phyloP scores from a whole-genome alignment of 1,284 basidiomycete species.

The Anthracocystis setariae region DNA sequence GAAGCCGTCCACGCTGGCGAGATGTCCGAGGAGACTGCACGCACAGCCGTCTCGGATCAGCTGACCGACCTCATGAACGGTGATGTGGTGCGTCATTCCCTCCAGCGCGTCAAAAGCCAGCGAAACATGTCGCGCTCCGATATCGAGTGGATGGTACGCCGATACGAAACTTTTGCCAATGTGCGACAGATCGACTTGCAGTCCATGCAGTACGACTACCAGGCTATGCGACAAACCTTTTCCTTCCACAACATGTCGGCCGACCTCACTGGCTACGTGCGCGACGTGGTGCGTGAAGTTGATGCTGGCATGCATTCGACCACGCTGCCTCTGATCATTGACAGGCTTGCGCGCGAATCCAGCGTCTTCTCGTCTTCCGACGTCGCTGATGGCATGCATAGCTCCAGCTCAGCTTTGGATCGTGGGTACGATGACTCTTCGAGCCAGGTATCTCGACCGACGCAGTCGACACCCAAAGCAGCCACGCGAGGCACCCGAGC shows the following conservation, averaged over 20 bases:
- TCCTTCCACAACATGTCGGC: constrained; percentile 35
- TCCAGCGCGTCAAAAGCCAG: constrained; percentile 35
- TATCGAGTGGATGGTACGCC: constrained; percentile 35
- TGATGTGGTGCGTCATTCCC: constrained; percentile 37
- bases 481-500: background rate
- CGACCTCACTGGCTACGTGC: constrained; percentile 46
- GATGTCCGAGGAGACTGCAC: constrained; percentile 25
- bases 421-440: constrained; percentile 14
- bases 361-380: constrained; percentile 31
- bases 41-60: constrained; percentile 19
- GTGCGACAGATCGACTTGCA: constrained; percentile 34
- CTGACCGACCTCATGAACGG: constrained; percentile 41
- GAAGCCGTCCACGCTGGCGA: constrained; percentile 16
- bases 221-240: constrained; percentile 29
- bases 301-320: constrained; percentile 47
- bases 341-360: constrained; percentile 35
- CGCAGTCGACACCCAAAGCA: constrained; percentile 37
- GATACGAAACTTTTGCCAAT: constrained; percentile 49
- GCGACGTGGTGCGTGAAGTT: constrained; percentile 48
- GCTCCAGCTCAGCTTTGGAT: constrained; percentile 26
- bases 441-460: constrained; percentile 17
- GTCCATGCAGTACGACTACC: constrained; percentile 21
- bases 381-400: constrained; percentile 12
- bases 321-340: constrained; percentile 41
- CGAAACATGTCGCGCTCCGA: constrained; percentile 29